Evolutionary conservation across 2,329 filamentous ascomycete species (phyloP).

Genomic region (Stenocarpella maydis): DNA sequence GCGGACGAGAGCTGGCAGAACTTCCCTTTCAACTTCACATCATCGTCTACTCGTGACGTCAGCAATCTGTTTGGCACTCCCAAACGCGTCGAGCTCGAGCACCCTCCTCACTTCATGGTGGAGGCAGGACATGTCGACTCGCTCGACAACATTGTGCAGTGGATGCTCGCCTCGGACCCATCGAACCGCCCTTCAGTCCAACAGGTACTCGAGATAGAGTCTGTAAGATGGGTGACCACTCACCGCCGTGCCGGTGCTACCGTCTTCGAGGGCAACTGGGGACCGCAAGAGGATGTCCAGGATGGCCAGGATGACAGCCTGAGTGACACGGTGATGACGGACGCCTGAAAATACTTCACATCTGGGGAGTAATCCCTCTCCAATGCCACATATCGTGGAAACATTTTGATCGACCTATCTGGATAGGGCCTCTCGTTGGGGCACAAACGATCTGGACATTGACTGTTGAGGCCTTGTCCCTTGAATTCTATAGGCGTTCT

Average conservation of each 20-base stretch:
- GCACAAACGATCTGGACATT: constrained; percentile 37
- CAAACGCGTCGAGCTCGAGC: constrained; percentile 58
- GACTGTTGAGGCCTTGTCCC: constrained; percentile 32
- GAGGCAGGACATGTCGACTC: constrained; percentile 75
- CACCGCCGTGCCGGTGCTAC: constrained; percentile 89
- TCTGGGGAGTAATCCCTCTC: constrained; percentile 38
- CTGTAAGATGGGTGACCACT: constrained; percentile 80
- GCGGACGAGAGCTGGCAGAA: constrained; percentile 10
- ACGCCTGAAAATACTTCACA: constrained; percentile 52
- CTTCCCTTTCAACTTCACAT: constrained; percentile 40
- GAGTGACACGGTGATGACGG: constrained; percentile 67
- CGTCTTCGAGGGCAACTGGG: constrained; percentile 95
- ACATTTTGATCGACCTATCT: constrained; percentile 44
- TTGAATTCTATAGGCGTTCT: constrained; percentile 40
- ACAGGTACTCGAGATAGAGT: constrained; percentile 76
- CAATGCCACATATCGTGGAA: constrained; percentile 31
- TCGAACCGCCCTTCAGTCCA: constrained; percentile 75
- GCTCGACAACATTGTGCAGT: constrained; percentile 83
- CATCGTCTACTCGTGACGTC: constrained; percentile 42
- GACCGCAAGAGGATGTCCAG: constrained; percentile 68
- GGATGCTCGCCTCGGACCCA: constrained; percentile 86
- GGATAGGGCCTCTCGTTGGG: constrained; percentile 42
- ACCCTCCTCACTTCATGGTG: constrained; percentile 90
- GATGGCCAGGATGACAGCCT: constrained; percentile 44
- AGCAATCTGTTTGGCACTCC: constrained; percentile 56